Percentiles rank a stretch among this genome's conserved stretches.
Evolutionary conservation across 129 eudicot species (phyloP).

Genomic region (Scalesia atractyloides): DNA sequence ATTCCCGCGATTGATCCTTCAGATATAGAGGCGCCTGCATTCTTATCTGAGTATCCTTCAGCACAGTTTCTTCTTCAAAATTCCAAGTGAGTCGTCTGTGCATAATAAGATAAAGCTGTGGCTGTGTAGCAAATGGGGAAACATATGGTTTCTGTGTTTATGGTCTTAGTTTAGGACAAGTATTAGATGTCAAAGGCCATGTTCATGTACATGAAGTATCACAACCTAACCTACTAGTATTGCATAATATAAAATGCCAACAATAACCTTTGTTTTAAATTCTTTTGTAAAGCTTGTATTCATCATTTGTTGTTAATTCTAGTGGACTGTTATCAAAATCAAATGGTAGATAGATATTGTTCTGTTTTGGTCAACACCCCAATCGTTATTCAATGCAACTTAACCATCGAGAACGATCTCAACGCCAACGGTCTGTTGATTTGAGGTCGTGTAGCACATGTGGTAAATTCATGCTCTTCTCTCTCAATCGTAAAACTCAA

Average conservation of each 20-base stretch:
- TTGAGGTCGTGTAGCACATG: constrained; percentile 24
- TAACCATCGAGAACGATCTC: constrained; percentile 64
- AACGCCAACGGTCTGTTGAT: constrained; percentile 27
- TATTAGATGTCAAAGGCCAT: constrained; percentile 20
- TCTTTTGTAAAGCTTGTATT: constrained; percentile 41
- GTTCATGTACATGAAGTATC: constrained; percentile 29
- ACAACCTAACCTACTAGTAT: constrained; percentile 9
- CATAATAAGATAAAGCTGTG: background rate
- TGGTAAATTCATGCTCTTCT: constrained; percentile 24
- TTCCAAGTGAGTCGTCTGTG: constrained; percentile 34
- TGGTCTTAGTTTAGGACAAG: constrained; percentile 25
- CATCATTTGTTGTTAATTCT: constrained; percentile 21
- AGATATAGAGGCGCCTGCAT: constrained; percentile 62
- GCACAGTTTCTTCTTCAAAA: constrained; percentile 59
- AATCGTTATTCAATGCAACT: constrained; percentile 47
- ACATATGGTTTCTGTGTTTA: constrained; percentile 20
- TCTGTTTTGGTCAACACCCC: constrained; percentile 11
- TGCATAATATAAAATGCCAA: background rate
- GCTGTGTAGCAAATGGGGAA: constrained; percentile 18
- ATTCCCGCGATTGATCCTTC: constrained; percentile 83
- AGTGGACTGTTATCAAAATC: constrained; percentile 6
- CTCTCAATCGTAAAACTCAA: constrained; percentile 49
- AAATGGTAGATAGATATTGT: constrained; percentile 3
- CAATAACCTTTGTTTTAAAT: constrained; percentile 16
- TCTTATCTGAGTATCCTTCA: constrained; percentile 71